Evolutionary conservation across 1,284 basidiomycete species (phyloP).

Genomic region (Ceratobasidium sp.): DNA sequence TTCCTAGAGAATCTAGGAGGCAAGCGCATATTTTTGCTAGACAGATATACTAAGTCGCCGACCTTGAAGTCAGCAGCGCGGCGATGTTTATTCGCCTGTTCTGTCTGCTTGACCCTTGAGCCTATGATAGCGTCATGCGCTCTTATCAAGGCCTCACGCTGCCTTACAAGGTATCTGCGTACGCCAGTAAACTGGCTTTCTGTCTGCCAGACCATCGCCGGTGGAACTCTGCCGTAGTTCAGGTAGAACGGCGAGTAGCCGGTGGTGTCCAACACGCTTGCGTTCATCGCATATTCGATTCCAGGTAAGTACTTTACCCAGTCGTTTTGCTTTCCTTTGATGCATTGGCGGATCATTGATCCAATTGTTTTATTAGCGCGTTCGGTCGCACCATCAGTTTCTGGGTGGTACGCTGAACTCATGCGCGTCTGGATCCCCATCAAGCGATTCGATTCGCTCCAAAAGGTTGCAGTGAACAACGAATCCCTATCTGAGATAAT

Average conservation of each 20-base stretch:
- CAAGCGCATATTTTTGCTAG: constrained; percentile 55
- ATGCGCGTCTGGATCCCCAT: constrained; percentile 53
- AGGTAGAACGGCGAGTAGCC: constrained; percentile 59
- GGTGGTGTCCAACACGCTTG: constrained; percentile 53
- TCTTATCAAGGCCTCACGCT: constrained; percentile 53
- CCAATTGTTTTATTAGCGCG: constrained; percentile 58
- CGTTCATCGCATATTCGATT: constrained; percentile 59
- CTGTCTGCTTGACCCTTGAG: too few species aligned
- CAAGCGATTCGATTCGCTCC: too few species aligned
- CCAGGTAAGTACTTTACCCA: constrained; percentile 58
- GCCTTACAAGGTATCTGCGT: constrained; percentile 52
- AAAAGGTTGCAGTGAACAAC: constrained; percentile 55
- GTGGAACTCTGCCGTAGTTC: constrained; percentile 55
- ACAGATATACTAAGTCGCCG: constrained; percentile 54
- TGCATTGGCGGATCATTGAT: constrained; percentile 59
- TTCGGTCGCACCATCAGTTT: constrained; percentile 52
- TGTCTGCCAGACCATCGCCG: constrained; percentile 54
- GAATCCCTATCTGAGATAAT: constrained; percentile 52
- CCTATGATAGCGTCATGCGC: constrained; percentile 59
- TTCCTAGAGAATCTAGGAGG: constrained; percentile 54
- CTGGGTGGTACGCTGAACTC: constrained; percentile 53
- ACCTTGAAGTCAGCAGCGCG: constrained; percentile 13
- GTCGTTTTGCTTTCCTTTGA: constrained; percentile 57
- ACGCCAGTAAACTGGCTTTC: constrained; percentile 53
- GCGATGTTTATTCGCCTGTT: constrained; percentile 54